Conservation (phyloP, 2,329 filamentous ascomycete genomes). For the Phoma herbarum region DNA sequence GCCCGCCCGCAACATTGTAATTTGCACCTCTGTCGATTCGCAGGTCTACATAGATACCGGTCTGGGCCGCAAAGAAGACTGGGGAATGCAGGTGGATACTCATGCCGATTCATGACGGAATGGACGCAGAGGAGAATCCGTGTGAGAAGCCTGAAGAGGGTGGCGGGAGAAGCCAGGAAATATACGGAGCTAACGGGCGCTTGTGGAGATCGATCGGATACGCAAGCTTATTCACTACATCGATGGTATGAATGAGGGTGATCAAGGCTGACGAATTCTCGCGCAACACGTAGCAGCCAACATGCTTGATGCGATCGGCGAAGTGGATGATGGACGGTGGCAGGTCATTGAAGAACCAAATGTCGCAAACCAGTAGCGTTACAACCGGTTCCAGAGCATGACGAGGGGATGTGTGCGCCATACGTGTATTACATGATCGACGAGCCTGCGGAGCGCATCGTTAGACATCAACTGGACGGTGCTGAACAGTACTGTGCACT, state of each 20-base stretch:
- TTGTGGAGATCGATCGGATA: neutral
- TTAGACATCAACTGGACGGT: neutral
- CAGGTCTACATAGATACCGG: conserved; percentile 15
- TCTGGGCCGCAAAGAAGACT: conserved; percentile 14
- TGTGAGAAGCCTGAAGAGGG: neutral
- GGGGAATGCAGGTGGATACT: conserved; percentile 31
- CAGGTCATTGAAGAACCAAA: neutral
- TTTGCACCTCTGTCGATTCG: conserved; percentile 27
- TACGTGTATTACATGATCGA: neutral
- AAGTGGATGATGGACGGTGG: neutral
- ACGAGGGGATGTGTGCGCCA: neutral
- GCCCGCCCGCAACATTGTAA: conserved; percentile 24
- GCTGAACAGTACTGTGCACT: neutral
- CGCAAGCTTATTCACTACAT: neutral
- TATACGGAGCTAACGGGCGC: neutral
- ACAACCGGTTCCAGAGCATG: conserved; percentile 6
- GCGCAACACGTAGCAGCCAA: neutral
- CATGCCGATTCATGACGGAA: conserved; percentile 37
- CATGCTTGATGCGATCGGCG: neutral
- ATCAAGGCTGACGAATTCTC: neutral
- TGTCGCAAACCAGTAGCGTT: neutral
- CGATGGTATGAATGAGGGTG: neutral
- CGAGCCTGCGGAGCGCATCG: neutral
- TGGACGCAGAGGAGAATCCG: too few species aligned
- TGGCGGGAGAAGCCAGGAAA: neutral